Evolutionary conservation across 176 grass and related monocot species (phyloP).

Genomic region (Secale cereale): DNA sequence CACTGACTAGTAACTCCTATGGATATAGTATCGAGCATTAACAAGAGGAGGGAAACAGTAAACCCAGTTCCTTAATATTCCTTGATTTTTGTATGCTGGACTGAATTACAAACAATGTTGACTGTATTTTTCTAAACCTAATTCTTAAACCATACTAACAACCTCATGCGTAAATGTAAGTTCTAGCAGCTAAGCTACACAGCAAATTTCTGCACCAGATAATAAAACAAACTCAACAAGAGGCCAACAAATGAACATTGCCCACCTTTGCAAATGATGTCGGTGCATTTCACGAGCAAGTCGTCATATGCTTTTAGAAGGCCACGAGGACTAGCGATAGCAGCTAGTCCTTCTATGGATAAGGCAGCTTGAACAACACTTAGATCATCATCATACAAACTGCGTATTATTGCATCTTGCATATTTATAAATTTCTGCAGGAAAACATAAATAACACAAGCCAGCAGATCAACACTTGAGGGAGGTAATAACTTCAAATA

Average conservation of each 20-base stretch:
- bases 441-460: slow-evolving; percentile 24
- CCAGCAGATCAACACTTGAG: not conserved
- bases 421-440: slow-evolving; percentile 65
- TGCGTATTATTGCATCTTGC: slow-evolving; percentile 69
- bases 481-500: slow-evolving; percentile 5
- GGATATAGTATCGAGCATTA: not conserved
- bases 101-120: not conserved
- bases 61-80: not conserved
- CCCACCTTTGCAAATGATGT: slow-evolving; percentile 65
- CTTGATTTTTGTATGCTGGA: not conserved
- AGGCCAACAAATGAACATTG: slow-evolving; percentile 3
- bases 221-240: not conserved
- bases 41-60: not conserved
- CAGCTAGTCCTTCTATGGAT: slow-evolving; percentile 78
- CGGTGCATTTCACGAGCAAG: slow-evolving; percentile 64
- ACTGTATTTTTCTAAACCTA: not conserved
- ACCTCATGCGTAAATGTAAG: not conserved
- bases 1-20: not conserved
- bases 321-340: slow-evolving; percentile 32
- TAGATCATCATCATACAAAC: slow-evolving; percentile 80
- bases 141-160: not conserved
- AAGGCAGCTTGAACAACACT: slow-evolving; percentile 89
- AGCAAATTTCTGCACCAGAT: not conserved
- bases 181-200: not conserved
- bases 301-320: slow-evolving; percentile 68